Conservation (phyloP, 2,329 filamentous ascomycete species). For the Dothistroma septosporum region DNA sequence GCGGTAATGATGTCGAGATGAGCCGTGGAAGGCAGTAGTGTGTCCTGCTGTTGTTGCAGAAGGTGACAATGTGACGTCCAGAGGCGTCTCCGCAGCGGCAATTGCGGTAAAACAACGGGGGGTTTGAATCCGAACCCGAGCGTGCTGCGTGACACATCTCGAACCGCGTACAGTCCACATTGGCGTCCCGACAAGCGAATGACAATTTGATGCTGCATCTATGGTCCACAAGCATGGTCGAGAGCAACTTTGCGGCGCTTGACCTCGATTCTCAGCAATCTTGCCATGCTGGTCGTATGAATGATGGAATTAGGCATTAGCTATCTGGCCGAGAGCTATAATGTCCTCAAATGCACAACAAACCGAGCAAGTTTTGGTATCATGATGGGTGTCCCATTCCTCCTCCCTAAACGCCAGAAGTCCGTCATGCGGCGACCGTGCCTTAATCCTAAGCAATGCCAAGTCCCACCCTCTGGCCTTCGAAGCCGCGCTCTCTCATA, state of each 20-base stretch:
- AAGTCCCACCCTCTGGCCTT: constrained; percentile 35
- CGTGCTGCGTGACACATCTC: neutral
- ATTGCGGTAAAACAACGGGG: neutral
- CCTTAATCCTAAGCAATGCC: constrained; percentile 31
- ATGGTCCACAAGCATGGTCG: no score
- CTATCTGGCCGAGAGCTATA: neutral
- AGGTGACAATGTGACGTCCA: neutral
- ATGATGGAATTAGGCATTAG: neutral
- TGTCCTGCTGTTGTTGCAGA: neutral
- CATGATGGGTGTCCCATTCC: neutral
- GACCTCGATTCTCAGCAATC: no score
- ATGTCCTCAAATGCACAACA: neutral
- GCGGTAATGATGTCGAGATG: neutral
- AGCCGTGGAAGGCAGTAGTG: neutral
- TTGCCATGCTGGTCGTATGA: neutral
- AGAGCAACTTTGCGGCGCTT: no score
- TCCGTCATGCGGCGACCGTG: neutral
- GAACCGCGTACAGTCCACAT: neutral
- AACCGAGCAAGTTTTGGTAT: constrained; percentile 1
- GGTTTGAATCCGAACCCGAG: neutral
- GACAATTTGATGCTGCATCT: no score
- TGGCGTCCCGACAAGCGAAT: neutral
- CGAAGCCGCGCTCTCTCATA: constrained; percentile 63
- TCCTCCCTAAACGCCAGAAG: neutral
- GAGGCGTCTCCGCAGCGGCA: neutral